These are phyloP conservation scores for Talaromyces sp. DNA, from an alignment of 2,329 filamentous ascomycete species.

Conservation along the genomic window DNA sequence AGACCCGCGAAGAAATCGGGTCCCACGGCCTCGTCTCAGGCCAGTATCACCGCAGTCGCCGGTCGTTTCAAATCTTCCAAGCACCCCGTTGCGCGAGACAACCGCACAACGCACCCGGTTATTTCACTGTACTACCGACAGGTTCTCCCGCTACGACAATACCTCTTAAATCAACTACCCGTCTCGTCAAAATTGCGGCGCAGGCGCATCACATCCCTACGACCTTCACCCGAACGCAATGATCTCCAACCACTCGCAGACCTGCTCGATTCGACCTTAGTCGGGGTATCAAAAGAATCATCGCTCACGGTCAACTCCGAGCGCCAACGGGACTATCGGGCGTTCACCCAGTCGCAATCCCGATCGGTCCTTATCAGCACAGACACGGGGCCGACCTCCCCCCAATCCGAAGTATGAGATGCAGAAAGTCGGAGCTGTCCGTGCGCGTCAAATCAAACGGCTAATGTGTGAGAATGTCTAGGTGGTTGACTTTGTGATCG, in stretches of 20 bases:
- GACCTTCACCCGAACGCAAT: slow-evolving; percentile 3
- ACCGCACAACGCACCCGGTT: slow-evolving; percentile 57
- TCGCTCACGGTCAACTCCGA: slow-evolving; percentile 33
- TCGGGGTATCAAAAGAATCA: slow-evolving; percentile 56
- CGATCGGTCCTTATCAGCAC: slow-evolving; percentile 37
- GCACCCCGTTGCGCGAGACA: slow-evolving; percentile 11
- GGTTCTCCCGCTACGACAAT: slow-evolving; percentile 69
- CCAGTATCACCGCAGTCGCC: slow-evolving; percentile 29
- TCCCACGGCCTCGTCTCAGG: slow-evolving; percentile 22
- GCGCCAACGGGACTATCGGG: slow-evolving; percentile 59
- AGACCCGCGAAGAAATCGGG: slow-evolving; percentile 34
- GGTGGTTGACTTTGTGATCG: slow-evolving; percentile 78
- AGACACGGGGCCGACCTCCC: slow-evolving; percentile 49
- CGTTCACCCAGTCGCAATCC: slow-evolving; percentile 65
- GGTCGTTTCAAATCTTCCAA: slow-evolving; percentile 20
- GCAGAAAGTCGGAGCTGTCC: slow-evolving; percentile 6
- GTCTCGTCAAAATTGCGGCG: slow-evolving; percentile 61
- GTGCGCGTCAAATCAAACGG: not conserved
- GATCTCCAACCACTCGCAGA: slow-evolving; percentile 44
- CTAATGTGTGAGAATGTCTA: slow-evolving; percentile 35
- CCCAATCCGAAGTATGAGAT: slow-evolving; percentile 64
- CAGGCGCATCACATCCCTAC: slow-evolving; percentile 46
- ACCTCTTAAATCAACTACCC: slow-evolving; percentile 68
- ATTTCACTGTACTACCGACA: slow-evolving; percentile 69
- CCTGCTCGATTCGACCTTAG: slow-evolving; percentile 70